Base-by-base conservation (phyloP, 169 alveolate genomes). In the Eimeria maxima region DNA sequence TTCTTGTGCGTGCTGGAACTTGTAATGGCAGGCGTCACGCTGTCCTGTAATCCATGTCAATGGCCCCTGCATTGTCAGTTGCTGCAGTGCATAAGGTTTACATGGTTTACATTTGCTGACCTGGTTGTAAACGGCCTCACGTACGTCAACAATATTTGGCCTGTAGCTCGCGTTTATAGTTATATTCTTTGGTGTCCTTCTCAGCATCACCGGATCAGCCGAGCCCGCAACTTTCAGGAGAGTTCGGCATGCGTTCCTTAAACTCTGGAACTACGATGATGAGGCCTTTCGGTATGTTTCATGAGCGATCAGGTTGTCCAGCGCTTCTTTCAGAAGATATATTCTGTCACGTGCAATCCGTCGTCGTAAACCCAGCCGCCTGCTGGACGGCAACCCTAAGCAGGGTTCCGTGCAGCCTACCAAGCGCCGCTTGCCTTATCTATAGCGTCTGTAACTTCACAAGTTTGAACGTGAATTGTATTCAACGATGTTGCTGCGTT, bases 201-300 rank as follows among this genome's bases (percentile, higher is more conserved):
- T 42, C 92, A 92, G 96, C 55, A 47, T 45, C 71, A 7, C 74
- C 45, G 67, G 38, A n/a, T n/a, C 88, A 44, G 29, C 84, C 8
- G 96, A 92, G 29, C 96, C 96, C 1, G 92, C 96, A 24, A 60
- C 92, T 6, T 92, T 92, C 45, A 90, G 96, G 38, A 47, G 96
- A 63, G 83, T 92, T 73, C 96, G 96, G 71, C 96, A 92, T 29
- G 44, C 96, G 44, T 92, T 92, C 67, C 92, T 92, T 38, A 92
- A 92, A 33, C 86, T 92, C 55, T 92, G 96, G 96, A 92, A 92
- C 50, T 92, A 92, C 86, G 88, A 92, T 44, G 96, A 92, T 13
- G 92, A 42, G 18, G 78, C 74, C 3, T 80, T 92, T 55, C 44
- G 88, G 96, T 92, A 16, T n/a, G 95, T 27, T 74, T 18, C 11